Base-by-base conservation (phyloP, 176 grass and related monocot genomes). In the Coix lacrymajobi region DNA sequence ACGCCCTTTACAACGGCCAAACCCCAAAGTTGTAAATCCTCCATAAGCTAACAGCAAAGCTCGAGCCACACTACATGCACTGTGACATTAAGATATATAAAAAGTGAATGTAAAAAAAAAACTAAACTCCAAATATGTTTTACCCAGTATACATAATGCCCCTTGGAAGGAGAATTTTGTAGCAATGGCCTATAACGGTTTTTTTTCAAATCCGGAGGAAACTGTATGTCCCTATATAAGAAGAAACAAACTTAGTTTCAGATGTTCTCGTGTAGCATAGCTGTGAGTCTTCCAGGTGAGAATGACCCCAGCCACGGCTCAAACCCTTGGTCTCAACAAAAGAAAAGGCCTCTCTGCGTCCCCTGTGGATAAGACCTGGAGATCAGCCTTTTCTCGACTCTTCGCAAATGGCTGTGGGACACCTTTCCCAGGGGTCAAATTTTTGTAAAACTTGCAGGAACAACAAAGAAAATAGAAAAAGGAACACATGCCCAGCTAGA, bases 71-170 rank as follows among this genome's bases (percentile, higher is more conserved):
- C 11, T 43, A 43, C 10, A 11, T 43, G 40, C 11, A 11, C 8
- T 11, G 15, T 65, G 46, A 63, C 22, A 17, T 54, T 34, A 73
- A 43, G 69, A 79, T 22, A 32, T 19, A 48, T 48, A 48, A 48
- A 17, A 12, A 17, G 45, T 49, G 6, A 69, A 63, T 29, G 25
- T 56, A 34, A 41, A 66, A 52, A 86, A 25, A 37, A 49, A 66
- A 48, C 68, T 78, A 74, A 56, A 74, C 8, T 38, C 56, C 85
- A 39, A 43, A 86, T 81, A 54, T 57, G 58, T 44, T 45, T 58
- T 85, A 60, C 36, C 20, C 7, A 31, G 43, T 41, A 82, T 62
- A 29, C 14, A 52, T 25, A 62, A 5, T 63, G 62, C 29, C 62
- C 6, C 28, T 64, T 31, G 28, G 13, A 32, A 64, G 62, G 62